Evolutionary conservation across 2,329 filamentous ascomycete genomes (phyloP).

Genomic region (Ophiocordyceps australis): DNA sequence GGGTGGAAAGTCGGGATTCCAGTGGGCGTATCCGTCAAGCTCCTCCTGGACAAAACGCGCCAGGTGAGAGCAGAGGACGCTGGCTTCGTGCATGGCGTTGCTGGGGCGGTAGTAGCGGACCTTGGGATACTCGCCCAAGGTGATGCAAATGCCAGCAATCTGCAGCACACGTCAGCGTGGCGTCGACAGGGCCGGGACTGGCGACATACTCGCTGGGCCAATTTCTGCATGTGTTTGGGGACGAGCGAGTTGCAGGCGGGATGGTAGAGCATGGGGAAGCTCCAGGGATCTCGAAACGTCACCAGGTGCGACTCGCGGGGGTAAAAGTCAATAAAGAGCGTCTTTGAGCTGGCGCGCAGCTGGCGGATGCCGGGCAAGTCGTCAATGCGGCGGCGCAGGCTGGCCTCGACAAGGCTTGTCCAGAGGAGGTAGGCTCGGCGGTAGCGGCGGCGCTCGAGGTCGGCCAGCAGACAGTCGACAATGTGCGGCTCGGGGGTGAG

Average conservation of each 20-base stretch:
- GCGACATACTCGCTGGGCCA: conserved; percentile 64
- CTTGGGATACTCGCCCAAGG: conserved; percentile 82
- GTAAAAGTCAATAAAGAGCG: conserved; percentile 75
- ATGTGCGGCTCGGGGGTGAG: conserved; percentile 74
- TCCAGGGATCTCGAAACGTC: conserved; percentile 88
- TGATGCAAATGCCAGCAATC: conserved; percentile 55
- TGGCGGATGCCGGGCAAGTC: conserved; percentile 48
- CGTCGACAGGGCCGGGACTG: not conserved
- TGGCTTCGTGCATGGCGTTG: conserved; percentile 65
- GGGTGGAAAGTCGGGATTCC: conserved; percentile 70
- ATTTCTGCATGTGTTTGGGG: conserved; percentile 59
- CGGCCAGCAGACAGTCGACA: conserved; percentile 84
- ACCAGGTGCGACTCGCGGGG: conserved; percentile 82
- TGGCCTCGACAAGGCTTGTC: conserved; percentile 57
- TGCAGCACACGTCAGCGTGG: conserved; percentile 2
- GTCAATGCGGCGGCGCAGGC: conserved; percentile 57
- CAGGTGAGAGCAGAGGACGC: conserved; percentile 71
- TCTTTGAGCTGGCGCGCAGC: conserved; percentile 63
- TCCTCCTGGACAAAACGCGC: conserved; percentile 85
- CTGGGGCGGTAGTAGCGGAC: conserved; percentile 78
- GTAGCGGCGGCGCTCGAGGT: conserved; percentile 75
- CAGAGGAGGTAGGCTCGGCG: conserved; percentile 66
- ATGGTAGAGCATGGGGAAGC: conserved; percentile 84
- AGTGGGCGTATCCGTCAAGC: conserved; percentile 74
- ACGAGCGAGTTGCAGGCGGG: conserved; percentile 76